Evolutionary conservation across 2,329 filamentous ascomycete species (phyloP).

Genomic region (Hypoxylon sp.): DNA sequence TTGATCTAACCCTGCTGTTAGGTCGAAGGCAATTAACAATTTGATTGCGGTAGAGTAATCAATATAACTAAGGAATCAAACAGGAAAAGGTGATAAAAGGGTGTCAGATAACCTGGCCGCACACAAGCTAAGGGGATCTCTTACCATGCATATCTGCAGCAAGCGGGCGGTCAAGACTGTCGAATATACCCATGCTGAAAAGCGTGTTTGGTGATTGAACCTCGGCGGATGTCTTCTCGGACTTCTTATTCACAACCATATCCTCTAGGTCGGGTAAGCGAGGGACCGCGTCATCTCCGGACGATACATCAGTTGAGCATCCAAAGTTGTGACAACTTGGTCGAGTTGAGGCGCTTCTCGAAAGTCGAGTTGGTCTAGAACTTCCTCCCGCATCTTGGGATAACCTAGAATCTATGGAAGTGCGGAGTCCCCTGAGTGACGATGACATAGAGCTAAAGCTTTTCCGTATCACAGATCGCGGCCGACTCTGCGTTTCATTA

Average conservation of each 20-base stretch:
- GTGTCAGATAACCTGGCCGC: background rate
- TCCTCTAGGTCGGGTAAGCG: constrained; percentile 45
- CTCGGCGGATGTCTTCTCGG: background rate
- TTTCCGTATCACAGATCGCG: constrained; percentile 37
- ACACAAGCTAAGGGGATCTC: background rate
- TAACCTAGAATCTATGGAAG: constrained; percentile 28
- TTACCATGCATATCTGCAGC: constrained; percentile 29
- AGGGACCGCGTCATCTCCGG: constrained; percentile 34
- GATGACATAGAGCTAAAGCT: constrained; percentile 47
- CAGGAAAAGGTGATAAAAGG: background rate
- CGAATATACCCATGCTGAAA: constrained; percentile 36
- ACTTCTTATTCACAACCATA: constrained; percentile 21
- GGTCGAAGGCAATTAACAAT: background rate
- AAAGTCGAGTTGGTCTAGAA: constrained; percentile 19
- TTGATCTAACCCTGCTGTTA: constrained; percentile 9
- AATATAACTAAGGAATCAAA: background rate
- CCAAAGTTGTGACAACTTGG: constrained; percentile 13
- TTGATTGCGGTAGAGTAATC: background rate
- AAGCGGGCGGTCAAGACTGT: constrained; percentile 19
- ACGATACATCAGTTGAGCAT: constrained; percentile 24
- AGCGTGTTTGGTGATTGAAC: constrained; percentile 19
- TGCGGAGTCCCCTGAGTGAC: constrained; percentile 40
- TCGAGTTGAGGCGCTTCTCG: background rate
- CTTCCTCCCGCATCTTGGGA: constrained; percentile 21
- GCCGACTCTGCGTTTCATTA: constrained; percentile 3